These are phyloP conservation scores for Chlorella sp. DNA, from an alignment of 139 green algal genomes.

Conservation along the genomic window DNA sequence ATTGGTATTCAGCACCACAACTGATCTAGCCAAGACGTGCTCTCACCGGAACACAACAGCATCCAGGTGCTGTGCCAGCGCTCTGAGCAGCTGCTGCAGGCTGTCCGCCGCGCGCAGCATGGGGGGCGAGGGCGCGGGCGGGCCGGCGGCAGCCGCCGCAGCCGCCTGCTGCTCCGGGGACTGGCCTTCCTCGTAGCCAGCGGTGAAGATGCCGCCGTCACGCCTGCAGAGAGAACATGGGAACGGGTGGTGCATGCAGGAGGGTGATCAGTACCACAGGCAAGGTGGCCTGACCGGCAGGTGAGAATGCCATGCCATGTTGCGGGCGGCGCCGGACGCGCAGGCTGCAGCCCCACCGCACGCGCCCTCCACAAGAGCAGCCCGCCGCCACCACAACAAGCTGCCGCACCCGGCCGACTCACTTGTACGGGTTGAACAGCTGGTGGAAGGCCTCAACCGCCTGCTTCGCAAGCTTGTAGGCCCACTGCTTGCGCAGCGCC, in stretches of 20 bases:
- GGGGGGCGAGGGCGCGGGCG: not conserved
- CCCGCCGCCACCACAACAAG: not conserved
- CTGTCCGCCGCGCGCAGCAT: constrained; percentile 35
- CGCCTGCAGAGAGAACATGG: constrained; percentile 18
- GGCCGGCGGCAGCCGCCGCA: not conserved
- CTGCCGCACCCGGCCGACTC: not conserved
- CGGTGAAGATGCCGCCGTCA: constrained; percentile 11
- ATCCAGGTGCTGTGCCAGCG: constrained; percentile 51
- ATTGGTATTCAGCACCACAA: no score
- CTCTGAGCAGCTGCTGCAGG: constrained; percentile 40
- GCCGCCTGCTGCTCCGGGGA: not conserved
- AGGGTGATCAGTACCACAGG: no score
- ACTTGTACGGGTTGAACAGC: constrained; percentile 32
- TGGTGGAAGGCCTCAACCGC: constrained; percentile 46
- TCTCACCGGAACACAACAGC: constrained; percentile 50
- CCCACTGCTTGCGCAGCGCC: constrained; percentile 53
- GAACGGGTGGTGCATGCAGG: no score
- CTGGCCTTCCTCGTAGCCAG: constrained; percentile 18
- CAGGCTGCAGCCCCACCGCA: not conserved
- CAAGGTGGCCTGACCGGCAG: no score
- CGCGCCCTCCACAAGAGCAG: not conserved
- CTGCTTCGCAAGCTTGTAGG: constrained; percentile 56
- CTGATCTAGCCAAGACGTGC: no score
- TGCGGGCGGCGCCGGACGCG: no score
- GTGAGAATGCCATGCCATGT: no score